These are phyloP conservation scores for Lecanoromycetidae sp. DNA, from an alignment of 2,329 filamentous ascomycete species.

Conservation along the genomic window DNA sequence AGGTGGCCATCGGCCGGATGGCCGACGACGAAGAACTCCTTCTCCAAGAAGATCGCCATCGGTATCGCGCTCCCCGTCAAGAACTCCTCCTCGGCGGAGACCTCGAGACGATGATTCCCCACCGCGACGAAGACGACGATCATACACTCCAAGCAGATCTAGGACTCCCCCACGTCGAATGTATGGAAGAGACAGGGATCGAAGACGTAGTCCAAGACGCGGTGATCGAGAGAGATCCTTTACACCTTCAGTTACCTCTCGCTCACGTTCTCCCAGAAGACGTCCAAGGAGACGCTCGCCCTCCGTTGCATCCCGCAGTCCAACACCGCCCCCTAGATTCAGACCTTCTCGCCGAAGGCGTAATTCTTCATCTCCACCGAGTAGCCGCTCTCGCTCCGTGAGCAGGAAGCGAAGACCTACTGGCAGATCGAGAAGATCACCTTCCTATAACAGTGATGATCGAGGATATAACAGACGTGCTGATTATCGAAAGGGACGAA, in stretches of 20 bases:
- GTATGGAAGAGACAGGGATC: constrained; percentile 26
- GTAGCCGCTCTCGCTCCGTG: constrained; percentile 27
- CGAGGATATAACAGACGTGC: constrained; percentile 33
- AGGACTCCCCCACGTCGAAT: constrained; percentile 23
- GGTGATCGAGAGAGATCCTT: constrained; percentile 38
- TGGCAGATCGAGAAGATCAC: constrained; percentile 33
- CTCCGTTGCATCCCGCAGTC: constrained; percentile 27
- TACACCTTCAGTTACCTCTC: constrained; percentile 37
- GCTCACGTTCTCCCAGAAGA: constrained; percentile 45
- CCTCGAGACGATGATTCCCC: constrained; percentile 21
- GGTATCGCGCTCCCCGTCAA: constrained; percentile 24
- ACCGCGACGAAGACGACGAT: constrained; percentile 24
- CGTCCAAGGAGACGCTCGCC: constrained; percentile 31
- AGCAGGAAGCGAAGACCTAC: constrained; percentile 28
- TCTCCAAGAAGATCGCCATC: constrained; percentile 16
- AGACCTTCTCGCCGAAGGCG: constrained; percentile 24
- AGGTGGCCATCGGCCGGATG: constrained; percentile 23
- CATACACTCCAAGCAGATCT: constrained; percentile 19
- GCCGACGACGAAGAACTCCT: constrained; percentile 25
- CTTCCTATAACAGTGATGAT: constrained; percentile 32
- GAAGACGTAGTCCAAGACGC: constrained; percentile 30
- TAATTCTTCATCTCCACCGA: constrained; percentile 27
- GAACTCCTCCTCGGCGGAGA: constrained; percentile 24
- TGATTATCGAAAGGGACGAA: constrained; percentile 39
- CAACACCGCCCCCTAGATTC: constrained; percentile 27